phyloP scores from a whole-genome alignment of 495 filamentous ascomycete genomes.

The Haplographium delicatum region DNA sequence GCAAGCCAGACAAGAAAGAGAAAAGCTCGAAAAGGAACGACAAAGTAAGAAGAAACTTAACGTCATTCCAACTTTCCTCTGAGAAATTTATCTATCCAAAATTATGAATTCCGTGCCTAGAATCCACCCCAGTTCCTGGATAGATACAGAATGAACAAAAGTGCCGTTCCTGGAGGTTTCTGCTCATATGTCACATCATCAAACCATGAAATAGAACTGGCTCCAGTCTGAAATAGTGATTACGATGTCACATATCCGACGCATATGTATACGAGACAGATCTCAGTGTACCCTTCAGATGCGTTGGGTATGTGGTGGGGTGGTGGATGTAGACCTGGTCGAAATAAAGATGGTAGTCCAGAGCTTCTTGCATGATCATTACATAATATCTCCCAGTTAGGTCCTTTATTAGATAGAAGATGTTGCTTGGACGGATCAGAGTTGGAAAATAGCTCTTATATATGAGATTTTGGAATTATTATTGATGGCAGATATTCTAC shows the following conservation, averaged over 20 bases:
- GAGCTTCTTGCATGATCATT: constrained; percentile 62
- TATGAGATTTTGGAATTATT: background rate
- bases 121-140: constrained; percentile 72
- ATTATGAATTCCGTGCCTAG: no score
- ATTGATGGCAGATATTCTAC: constrained; percentile 2
- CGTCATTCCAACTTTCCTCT: constrained; percentile 22
- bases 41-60: constrained; percentile 8
- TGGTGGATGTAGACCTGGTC: constrained; percentile 82
- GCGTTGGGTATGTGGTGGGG: constrained; percentile 72
- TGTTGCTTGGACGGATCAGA: constrained; percentile 60
- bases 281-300: constrained; percentile 64
- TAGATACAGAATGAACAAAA: constrained; percentile 74
- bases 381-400: no score
- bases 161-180: constrained; percentile 82
- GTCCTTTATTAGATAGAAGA: no score
- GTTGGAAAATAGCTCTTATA: background rate
- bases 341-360: constrained; percentile 73
- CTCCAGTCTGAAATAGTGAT: constrained; percentile 56
- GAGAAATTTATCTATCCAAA: no score
- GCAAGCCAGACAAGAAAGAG: constrained; percentile 5
- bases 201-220: constrained; percentile 72
- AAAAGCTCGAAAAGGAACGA: constrained; percentile 6
- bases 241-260: constrained; percentile 55
- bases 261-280: constrained; percentile 74
- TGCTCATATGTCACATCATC: constrained; percentile 77